Conservation (phyloP, 78 protist genomes). For the Dictyostelium firmibasis region DNA sequence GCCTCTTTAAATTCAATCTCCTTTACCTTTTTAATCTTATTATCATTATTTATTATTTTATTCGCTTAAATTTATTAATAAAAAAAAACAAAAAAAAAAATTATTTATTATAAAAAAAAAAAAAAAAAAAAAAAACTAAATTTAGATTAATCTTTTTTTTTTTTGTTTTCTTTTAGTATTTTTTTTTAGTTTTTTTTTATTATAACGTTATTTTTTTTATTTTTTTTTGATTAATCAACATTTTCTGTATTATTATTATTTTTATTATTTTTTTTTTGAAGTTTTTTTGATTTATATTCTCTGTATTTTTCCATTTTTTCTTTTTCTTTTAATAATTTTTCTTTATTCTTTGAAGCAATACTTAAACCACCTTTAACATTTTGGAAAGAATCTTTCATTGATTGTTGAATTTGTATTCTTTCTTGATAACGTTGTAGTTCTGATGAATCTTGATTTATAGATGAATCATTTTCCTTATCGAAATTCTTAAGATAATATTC, state of each 20-base stretch:
- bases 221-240: not conserved
- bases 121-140: too few relatives aligned
- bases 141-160: too few relatives aligned
- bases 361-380: not conserved
- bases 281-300: not conserved
- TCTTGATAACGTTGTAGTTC: not conserved
- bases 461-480: not conserved
- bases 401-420: not conserved
- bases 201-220: not conserved
- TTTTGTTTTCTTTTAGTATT: too few relatives aligned
- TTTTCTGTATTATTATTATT: not conserved
- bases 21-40: not conserved
- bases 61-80: not conserved
- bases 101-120: too few relatives aligned
- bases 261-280: not conserved
- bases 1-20: not conserved
- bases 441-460: not conserved
- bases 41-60: not conserved
- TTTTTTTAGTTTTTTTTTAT: not conserved
- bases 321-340: not conserved
- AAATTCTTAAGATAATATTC: slow-evolving; percentile 3
- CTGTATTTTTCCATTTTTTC: not conserved
- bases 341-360: not conserved
- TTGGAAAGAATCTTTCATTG: not conserved
- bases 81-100: too few relatives aligned